phyloP scores from a whole-genome alignment of 176 grass and related monocot genomes.

The Puya raimondii region DNA sequence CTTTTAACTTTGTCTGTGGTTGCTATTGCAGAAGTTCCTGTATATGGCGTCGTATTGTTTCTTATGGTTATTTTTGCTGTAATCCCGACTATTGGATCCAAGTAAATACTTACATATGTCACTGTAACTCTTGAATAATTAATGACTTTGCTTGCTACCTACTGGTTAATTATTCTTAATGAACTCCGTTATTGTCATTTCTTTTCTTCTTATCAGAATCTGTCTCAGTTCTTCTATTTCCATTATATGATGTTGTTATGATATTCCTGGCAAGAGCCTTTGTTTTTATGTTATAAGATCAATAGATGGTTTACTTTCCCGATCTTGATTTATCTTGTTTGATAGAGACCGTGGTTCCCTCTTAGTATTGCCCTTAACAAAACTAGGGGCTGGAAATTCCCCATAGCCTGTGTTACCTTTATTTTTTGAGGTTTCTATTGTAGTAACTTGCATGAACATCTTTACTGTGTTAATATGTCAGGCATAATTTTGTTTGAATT shows the following conservation, averaged over 20 bases:
- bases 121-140: not conserved
- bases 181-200: not conserved
- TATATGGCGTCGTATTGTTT: slow-evolving; percentile 71
- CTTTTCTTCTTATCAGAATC: no score
- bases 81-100: slow-evolving; percentile 82
- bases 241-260: not conserved
- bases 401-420: not conserved
- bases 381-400: not conserved
- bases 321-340: not conserved
- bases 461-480: not conserved
- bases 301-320: not conserved
- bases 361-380: no score
- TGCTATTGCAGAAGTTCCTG: slow-evolving; percentile 70
- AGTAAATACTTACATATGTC: slow-evolving; percentile 36
- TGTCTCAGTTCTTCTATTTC: no score
- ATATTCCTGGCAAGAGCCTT: not conserved
- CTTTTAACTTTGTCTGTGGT: slow-evolving; percentile 5
- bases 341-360: not conserved
- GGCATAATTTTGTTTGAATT: not conserved
- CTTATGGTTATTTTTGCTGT: slow-evolving; percentile 67
- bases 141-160: not conserved
- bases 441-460: not conserved
- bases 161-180: not conserved
- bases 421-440: not conserved
- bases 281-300: not conserved